A percentile compares a stretch with the other conserved stretches of the same genome.
phyloP scores from a whole-genome alignment of 2,329 filamentous ascomycete species.

The Microsporum audouinii region DNA sequence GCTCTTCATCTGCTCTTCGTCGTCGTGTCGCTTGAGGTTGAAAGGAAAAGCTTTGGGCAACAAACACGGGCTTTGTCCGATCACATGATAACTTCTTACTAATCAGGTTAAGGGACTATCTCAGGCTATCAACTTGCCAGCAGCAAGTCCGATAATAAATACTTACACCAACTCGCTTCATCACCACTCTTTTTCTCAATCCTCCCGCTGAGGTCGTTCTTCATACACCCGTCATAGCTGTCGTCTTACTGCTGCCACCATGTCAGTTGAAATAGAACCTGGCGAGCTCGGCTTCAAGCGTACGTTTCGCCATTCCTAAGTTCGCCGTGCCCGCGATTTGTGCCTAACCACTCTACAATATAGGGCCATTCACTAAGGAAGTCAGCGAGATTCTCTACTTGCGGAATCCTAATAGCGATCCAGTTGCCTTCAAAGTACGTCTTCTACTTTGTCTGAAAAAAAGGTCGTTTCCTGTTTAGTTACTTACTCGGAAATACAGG shows the following conservation, averaged over 20 bases:
- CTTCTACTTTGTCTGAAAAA: neutral
- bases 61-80: no score
- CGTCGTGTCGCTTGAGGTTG: no score
- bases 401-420: slow-evolving; percentile 45
- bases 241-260: slow-evolving; percentile 34
- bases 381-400: slow-evolving; percentile 51
- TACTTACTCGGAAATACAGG: slow-evolving; percentile 42
- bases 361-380: slow-evolving; percentile 54
- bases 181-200: neutral
- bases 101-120: neutral
- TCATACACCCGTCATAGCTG: neutral
- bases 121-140: neutral
- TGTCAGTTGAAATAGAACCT: slow-evolving; percentile 93
- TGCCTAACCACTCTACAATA: slow-evolving; percentile 18
- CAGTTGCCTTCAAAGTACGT: slow-evolving; percentile 53
- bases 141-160: neutral
- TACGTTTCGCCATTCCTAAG: slow-evolving; percentile 32
- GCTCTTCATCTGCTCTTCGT: no score
- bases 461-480: neutral
- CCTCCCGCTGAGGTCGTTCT: neutral
- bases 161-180: neutral
- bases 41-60: no score
- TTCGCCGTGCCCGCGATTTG: slow-evolving; percentile 5
- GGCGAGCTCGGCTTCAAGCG: slow-evolving; percentile 86
- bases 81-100: neutral